Base-by-base conservation (phyloP, 2,329 filamentous ascomycete genomes). In the Fusarium pseudonygamai region DNA sequence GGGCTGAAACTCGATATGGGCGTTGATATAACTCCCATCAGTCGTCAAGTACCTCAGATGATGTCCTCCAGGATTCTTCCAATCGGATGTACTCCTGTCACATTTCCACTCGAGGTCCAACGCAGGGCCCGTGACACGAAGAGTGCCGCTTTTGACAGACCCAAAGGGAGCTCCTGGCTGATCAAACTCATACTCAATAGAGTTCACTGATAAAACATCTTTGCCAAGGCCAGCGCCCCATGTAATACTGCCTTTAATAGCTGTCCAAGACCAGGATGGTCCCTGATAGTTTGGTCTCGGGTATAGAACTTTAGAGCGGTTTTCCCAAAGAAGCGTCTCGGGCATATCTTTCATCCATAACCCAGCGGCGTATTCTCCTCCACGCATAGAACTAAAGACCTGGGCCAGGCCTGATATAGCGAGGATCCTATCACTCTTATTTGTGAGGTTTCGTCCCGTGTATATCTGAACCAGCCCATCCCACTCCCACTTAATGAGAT, bases 11-110 rank as follows among this genome's bases (percentile, higher is more conserved):
- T 9, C 11, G 15, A 55, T 13, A 6, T 14, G 7, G 3, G 26
- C n/a, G 10, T 57, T 8, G 3, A 36, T 4, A 36, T 45, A 34
- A 0, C 0, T 15, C 1, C 20, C 12, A 28, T 8, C 30, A 5
- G 12, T 0, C 3, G 5, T 24, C 5, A 22, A 15, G 15, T 45
- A 28, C 4, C 39, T 45, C 4, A 45, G 7, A 6, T 24, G 11
- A 16, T 18, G 28, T 5, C 39, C 28, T 11, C 18, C 6, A 2
- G 12, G 9, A 4, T 20, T 13, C 15, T 3, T 20, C 18, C 16
- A n/a, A 26, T 5, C 3, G 3, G 14, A 11, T 16, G 26, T 11
- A 24, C 36, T 24, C 7, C 12, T 43, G 5, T 6, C 12, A 9
- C 32, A 43, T 18, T 15, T 46, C 30, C 40, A 58, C n/a, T 58